phyloP scores from a whole-genome alignment of 306 rosid species.

The Castanea sativa region DNA sequence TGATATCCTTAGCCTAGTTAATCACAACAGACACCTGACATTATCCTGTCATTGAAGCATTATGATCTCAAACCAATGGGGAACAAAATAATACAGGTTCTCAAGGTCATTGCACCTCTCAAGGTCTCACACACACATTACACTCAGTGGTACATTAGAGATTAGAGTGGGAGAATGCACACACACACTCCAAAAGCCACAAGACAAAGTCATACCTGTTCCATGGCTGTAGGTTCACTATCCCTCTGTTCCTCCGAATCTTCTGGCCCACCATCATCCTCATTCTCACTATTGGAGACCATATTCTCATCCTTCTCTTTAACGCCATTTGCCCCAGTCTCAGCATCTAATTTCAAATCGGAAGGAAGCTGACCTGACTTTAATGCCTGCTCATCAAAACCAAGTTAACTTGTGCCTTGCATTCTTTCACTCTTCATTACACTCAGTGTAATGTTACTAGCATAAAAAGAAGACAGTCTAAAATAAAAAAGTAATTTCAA shows the following conservation, averaged over 20 bases:
- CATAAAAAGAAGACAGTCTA: background rate
- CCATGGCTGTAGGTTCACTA: conserved; percentile 63
- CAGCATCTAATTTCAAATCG: conserved; percentile 56
- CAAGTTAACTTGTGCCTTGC: background rate
- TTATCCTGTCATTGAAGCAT: background rate
- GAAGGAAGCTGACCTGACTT: conserved; percentile 90
- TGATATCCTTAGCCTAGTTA: background rate
- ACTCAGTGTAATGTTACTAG: background rate
- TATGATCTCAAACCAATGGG: background rate
- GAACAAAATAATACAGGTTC: background rate
- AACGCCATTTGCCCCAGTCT: conserved; percentile 28
- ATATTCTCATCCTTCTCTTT: conserved; percentile 35
- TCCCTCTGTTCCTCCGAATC: conserved; percentile 44
- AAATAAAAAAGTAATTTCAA: background rate
- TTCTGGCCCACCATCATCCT: conserved; percentile 37
- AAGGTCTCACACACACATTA: background rate
- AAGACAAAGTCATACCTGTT: conserved; percentile 48
- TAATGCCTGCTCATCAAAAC: conserved; percentile 62
- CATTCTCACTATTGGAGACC: conserved; percentile 21
- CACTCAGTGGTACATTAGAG: background rate
- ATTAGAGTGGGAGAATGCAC: too few relatives aligned
- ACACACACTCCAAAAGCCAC: background rate
- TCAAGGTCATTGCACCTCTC: background rate
- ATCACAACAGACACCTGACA: background rate
- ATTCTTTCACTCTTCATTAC: too few relatives aligned